Conservation (phyloP, 2,329 filamentous ascomycete species). For the Dactylellina drechsleri region DNA sequence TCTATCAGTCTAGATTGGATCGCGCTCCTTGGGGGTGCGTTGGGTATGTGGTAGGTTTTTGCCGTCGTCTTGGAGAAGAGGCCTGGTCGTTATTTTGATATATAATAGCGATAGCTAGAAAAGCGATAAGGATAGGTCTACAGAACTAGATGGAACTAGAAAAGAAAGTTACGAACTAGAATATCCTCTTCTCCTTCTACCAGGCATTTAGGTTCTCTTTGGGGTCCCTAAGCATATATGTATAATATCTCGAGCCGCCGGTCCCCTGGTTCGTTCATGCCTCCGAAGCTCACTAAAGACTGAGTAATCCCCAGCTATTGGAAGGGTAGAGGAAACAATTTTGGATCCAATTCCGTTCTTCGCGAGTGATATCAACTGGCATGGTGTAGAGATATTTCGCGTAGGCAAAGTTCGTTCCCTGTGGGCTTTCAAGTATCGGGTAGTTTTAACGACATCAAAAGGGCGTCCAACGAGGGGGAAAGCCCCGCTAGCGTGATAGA, state of each 20-base stretch:
- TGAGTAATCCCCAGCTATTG: not conserved
- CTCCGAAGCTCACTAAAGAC: slow-evolving; percentile 4
- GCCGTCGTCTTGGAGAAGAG: too few species aligned
- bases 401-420: slow-evolving; percentile 6
- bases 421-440: not conserved
- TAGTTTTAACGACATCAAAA: not conserved
- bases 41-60: too few species aligned
- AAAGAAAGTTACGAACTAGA: not conserved
- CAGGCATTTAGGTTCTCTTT: slow-evolving; percentile 8
- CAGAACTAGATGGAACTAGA: too few species aligned
- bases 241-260: slow-evolving; percentile 34
- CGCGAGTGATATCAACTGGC: slow-evolving; percentile 49
- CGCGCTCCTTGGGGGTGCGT: too few species aligned
- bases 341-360: slow-evolving; percentile 36
- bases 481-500: slow-evolving; percentile 32
- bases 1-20: too few species aligned
- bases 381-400: slow-evolving; percentile 23
- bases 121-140: too few species aligned
- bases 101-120: not conserved
- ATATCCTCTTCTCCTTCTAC: slow-evolving; percentile 47
- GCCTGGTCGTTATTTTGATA: not conserved
- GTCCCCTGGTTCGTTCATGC: slow-evolving; percentile 23
- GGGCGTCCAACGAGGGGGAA: slow-evolving; percentile 16
- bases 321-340: slow-evolving; percentile 8
- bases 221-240: too few species aligned